Evolutionary conservation across 192 early-diverging fungal species (phyloP).

Genomic region (Cetraspora pellucida): DNA sequence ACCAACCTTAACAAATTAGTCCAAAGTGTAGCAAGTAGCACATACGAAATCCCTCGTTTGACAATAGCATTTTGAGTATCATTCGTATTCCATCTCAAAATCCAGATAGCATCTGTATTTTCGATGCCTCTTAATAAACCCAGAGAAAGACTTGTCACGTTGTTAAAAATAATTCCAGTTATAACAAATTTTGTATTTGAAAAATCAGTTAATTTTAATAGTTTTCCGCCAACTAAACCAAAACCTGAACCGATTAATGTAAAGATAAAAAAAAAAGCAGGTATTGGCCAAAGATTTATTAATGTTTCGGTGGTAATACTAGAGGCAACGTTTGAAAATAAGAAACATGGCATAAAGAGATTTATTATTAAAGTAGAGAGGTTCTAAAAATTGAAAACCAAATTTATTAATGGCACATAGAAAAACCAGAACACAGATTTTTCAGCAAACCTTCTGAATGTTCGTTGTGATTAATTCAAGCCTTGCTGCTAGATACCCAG

Average conservation of each 20-base stretch:
- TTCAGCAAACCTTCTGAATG: background rate
- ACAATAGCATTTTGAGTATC: constrained; percentile 5
- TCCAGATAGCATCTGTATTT: constrained; percentile 5
- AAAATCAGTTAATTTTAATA: constrained; percentile 16
- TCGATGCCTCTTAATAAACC: constrained; percentile 28
- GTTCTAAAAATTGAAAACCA: background rate
- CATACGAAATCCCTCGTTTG: constrained; percentile 30
- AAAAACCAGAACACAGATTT: background rate
- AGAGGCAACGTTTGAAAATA: constrained; percentile 28
- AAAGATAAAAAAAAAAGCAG: constrained; percentile 19
- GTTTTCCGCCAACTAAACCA: constrained; percentile 24
- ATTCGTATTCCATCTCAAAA: constrained; percentile 9
- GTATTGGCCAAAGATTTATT: constrained; percentile 32
- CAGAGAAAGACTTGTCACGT: constrained; percentile 30
- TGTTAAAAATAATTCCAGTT: constrained; percentile 37
- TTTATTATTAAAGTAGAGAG: constrained; percentile 27
- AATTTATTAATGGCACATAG: background rate
- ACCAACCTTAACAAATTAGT: constrained; percentile 30
- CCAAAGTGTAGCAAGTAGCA: constrained; percentile 27
- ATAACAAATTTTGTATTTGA: constrained; percentile 27
- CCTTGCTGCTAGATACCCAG: constrained; percentile 21
- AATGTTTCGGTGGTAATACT: constrained; percentile 29
- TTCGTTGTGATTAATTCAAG: constrained; percentile 12
- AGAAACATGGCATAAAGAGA: constrained; percentile 32
- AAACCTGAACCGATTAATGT: background rate